Percentiles rank a stretch among this genome's conserved stretches.
Conservation (phyloP, 805 yeast species). For the Metschnikowia bowlesiae region DNA sequence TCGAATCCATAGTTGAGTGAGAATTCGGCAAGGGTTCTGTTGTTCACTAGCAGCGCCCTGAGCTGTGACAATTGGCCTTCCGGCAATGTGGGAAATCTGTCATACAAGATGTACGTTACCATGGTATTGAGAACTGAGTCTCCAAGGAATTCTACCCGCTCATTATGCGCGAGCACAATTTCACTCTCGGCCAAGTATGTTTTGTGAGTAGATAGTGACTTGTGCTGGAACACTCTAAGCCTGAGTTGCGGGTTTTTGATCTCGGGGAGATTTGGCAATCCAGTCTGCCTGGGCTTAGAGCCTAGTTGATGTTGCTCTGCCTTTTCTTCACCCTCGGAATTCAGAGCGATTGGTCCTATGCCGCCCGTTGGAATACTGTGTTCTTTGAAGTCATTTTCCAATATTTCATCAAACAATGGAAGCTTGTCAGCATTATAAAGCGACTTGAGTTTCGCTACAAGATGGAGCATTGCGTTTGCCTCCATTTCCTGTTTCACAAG, state of each 20-base stretch:
- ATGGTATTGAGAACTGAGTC: constrained; percentile 76
- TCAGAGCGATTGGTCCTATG: neutral
- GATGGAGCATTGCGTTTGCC: constrained; percentile 49
- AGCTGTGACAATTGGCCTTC: constrained; percentile 79
- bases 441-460: constrained; percentile 59
- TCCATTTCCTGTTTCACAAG: constrained; percentile 48
- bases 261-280: constrained; percentile 64
- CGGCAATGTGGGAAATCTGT: constrained; percentile 59
- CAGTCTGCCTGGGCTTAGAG: neutral
- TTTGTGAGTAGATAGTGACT: constrained; percentile 61
- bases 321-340: neutral
- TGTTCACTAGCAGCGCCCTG: constrained; percentile 68
- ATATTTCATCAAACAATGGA: constrained; percentile 53
- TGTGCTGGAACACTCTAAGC: constrained; percentile 76
- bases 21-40: constrained; percentile 67
- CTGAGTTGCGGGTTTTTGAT: constrained; percentile 56
- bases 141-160: constrained; percentile 85
- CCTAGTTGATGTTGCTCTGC: too few relatives aligned
- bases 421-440: constrained; percentile 46
- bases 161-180: constrained; percentile 64
- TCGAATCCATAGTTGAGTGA: constrained; percentile 65
- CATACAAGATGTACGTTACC: constrained; percentile 65
- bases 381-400: constrained; percentile 29
- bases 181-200: constrained; percentile 54
- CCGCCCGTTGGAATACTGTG: neutral